Conservation (phyloP, 805 yeast genomes). For the Wickerhamomyces alni region DNA sequence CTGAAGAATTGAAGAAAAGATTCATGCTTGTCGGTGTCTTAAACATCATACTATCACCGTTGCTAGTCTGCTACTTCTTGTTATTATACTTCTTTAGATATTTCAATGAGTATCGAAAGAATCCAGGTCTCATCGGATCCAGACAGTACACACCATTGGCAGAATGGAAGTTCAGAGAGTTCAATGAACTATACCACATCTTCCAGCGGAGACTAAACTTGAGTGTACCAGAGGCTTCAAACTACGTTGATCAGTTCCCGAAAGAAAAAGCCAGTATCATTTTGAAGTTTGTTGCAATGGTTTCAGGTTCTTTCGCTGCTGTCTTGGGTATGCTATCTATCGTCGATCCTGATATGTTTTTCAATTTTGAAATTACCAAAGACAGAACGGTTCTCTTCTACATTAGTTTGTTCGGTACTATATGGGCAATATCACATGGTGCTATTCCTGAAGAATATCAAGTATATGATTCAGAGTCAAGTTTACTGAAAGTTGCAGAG, state of each 20-base stretch:
- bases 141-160: constrained; percentile 93
- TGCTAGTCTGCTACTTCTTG: constrained; percentile 76
- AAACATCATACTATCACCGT: constrained; percentile 79
- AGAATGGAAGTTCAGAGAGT: constrained; percentile 91
- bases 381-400: constrained; percentile 82
- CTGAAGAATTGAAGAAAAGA: constrained; percentile 67
- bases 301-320: constrained; percentile 86
- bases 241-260: constrained; percentile 89
- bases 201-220: constrained; percentile 74
- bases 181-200: constrained; percentile 86
- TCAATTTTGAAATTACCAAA: constrained; percentile 81
- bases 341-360: constrained; percentile 84
- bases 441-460: constrained; percentile 57
- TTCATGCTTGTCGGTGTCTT: constrained; percentile 85
- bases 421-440: constrained; percentile 78
- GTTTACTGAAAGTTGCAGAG: constrained; percentile 71
- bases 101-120: constrained; percentile 85
- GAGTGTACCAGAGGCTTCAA: constrained; percentile 73
- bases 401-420: constrained; percentile 80
- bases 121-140: constrained; percentile 77
- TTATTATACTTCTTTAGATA: constrained; percentile 82
- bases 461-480: constrained; percentile 91
- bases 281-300: constrained; percentile 58
- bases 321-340: constrained; percentile 72
- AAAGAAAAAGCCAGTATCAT: constrained; percentile 58